Base-by-base conservation (phyloP, 768 basidiomycete genomes). In the Panaeolus papilionaceus region DNA sequence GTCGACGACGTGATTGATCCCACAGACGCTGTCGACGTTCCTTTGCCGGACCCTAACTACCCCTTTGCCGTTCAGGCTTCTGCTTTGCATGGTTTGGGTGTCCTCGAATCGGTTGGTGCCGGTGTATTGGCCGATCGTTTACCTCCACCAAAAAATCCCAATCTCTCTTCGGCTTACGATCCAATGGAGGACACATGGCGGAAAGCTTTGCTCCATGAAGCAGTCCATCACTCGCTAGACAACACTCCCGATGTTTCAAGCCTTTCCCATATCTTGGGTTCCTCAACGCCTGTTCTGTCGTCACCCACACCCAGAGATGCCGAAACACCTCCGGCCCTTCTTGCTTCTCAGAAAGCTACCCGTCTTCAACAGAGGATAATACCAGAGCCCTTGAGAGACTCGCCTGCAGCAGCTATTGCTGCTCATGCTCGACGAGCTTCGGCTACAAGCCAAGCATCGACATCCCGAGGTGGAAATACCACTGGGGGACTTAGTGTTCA, bases 21-120 rank as follows among this genome's bases (percentile, higher is more conserved):
- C 11, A 95, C 93, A 28, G 94, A 94, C 72, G 86, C 85, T 28
- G 93, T 95, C 40, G 93, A 95, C 73, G 75, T 94, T 39, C 93
- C 93, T 0, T 88, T 84, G 5, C 90, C 88, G 7, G 87, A 90
- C 40, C 81, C 89, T 42, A 83, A 82, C 40, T 92, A 92, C 73
- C 89, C 89, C 1, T 90, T 94, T 71, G 87, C 90, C 7, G 86
- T 91, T 44, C 92, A 93, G 74, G 86, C 92, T 28, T 92, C 92
- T 65, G 90, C 89, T 16, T 72, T 90, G 62, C 88, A 89, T 72
- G 92, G 89, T 16, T 78, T 94, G 72, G 89, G 91, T 51, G 91
- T 92, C 47, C 83, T 87, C 68, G 91, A 92, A 61, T 92, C 92
- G 33, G 80, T 93, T 7, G 90, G 91, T 66, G 92, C 92, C 38